These are phyloP conservation scores for Bidens hawaiensis DNA, from an alignment of 140 eudicot genomes.

Conservation along the genomic window DNA sequence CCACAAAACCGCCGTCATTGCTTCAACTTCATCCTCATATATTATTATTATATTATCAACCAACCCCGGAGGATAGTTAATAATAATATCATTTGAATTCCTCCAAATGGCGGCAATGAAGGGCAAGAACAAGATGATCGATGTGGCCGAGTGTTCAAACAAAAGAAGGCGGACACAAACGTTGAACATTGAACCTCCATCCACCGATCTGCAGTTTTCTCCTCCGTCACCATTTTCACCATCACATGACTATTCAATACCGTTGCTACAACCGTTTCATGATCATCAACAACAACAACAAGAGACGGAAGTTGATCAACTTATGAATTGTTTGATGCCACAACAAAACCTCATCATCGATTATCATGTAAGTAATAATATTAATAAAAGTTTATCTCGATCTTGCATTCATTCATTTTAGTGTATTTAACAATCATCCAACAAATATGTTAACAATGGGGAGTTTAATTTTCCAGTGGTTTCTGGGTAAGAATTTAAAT, in stretches of 20 bases:
- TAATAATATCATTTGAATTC: not conserved
- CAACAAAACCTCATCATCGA: slow-evolving; percentile 26
- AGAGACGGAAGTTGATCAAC: not conserved
- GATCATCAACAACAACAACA: not conserved
- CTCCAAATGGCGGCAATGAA: slow-evolving; percentile 11
- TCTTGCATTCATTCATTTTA: no score
- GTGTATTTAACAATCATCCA: no score
- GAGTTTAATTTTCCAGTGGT: no score
- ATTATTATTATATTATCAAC: no score
- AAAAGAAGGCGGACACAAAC: slow-evolving; percentile 15
- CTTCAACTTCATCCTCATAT: no score
- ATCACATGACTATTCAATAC: no score
- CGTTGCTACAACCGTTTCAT: no score
- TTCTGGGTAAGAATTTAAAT: no score
- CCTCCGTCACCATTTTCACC: slow-evolving; percentile 16
- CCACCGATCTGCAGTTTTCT: slow-evolving; percentile 23
- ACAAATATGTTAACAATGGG: no score
- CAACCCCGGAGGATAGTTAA: no score
- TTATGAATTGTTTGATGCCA: not conserved
- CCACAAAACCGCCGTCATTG: not conserved
- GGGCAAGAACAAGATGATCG: slow-evolving; percentile 17
- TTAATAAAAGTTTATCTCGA: no score
- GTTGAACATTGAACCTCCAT: no score
- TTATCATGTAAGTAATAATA: slow-evolving; percentile 7
- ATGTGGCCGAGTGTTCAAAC: not conserved